Conservation (phyloP, 192 early-diverging fungal species). For the Podila verticillata region DNA sequence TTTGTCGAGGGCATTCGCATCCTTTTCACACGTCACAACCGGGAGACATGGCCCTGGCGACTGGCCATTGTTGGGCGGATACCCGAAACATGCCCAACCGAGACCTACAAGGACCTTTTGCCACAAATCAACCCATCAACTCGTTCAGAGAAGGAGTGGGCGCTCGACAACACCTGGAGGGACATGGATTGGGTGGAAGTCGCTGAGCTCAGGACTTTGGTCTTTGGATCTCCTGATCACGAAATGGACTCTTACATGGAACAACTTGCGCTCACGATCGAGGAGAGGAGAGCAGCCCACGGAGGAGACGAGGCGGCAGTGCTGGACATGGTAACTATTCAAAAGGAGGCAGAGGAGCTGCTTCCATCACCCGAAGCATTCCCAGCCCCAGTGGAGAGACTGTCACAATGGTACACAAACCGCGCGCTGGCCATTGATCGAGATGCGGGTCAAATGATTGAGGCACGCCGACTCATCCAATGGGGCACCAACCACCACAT, state of each 20-base stretch:
- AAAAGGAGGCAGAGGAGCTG: conserved; percentile 48
- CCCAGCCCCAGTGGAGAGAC: conserved; percentile 53
- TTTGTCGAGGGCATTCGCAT: conserved; percentile 66
- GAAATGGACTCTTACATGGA: conserved; percentile 33
- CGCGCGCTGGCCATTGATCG: conserved; percentile 66
- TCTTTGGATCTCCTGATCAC: conserved; percentile 50
- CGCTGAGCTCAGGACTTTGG: conserved; percentile 45
- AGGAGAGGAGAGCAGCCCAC: conserved; percentile 42
- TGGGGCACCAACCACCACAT: conserved; percentile 62
- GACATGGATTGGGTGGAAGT: conserved; percentile 68
- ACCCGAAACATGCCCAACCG: conserved; percentile 65
- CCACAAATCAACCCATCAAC: conserved; percentile 30
- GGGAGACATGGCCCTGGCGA: conserved; percentile 67
- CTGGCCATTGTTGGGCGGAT: conserved; percentile 66
- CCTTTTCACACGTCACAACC: conserved; percentile 69
- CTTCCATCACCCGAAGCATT: conserved; percentile 53
- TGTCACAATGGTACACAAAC: conserved; percentile 69
- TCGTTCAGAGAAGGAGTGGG: conserved; percentile 30
- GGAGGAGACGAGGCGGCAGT: conserved; percentile 33
- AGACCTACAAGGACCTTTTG: conserved; percentile 51
- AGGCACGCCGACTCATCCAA: conserved; percentile 64
- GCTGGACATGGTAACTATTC: conserved; percentile 34
- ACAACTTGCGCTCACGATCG: conserved; percentile 23
- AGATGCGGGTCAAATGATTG: conserved; percentile 58
- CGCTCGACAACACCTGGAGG: conserved; percentile 65